Evolutionary conservation across 2,329 filamentous ascomycete genomes (phyloP), one percentile per base, ranked within the genome.

Genomic region (Diaporthe aspalathi): DNA sequence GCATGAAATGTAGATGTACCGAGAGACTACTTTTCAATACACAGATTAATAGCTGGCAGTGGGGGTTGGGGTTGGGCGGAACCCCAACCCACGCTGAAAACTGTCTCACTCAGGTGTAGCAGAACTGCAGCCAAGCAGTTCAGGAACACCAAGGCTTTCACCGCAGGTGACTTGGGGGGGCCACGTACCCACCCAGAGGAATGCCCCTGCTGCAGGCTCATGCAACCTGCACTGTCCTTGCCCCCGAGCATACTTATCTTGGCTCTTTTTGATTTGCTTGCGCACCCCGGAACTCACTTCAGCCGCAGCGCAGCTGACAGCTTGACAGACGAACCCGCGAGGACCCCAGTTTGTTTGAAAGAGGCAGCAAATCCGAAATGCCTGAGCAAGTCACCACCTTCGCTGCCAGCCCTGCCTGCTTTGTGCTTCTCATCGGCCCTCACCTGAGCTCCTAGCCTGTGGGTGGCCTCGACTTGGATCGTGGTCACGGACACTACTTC

Each of bases 41-140:
- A n/a, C n/a, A n/a, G n/a, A n/a, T n/a, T n/a, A n/a, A n/a, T 35
- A 35, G 32, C 32, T 24, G 3, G 35, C 8, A 14, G 12, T 17
- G n/a, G 4, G 9, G 3, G 22, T 40, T 8, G 16, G 8, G 20
- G 29, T 11, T 38, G n/a, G 54, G 22, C n/a, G 43, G 24, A 47
- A 47, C 57, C 57, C 57, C 27, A 63, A 63, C 57, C 57, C 40
- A 24, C 43, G 3, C 20, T 63, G 40, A 47, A 6, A 32, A 43
- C 35, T 20, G 35, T 57, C 32, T 22, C 32, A 38, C 43, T 4
- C 22, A 54, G 17, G 16, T 60, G 24, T 16, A 29, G 16, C 22
- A 11, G 16, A 45, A 9, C 24, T 32, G 24, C 24, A 29, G 40
- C 17, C 16, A 35, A 35, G 32, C 32, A 4, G 54, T 40, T 12